phyloP scores from a whole-genome alignment of 2,329 filamentous ascomycete species.

The Macroventuria anomochaeta region DNA sequence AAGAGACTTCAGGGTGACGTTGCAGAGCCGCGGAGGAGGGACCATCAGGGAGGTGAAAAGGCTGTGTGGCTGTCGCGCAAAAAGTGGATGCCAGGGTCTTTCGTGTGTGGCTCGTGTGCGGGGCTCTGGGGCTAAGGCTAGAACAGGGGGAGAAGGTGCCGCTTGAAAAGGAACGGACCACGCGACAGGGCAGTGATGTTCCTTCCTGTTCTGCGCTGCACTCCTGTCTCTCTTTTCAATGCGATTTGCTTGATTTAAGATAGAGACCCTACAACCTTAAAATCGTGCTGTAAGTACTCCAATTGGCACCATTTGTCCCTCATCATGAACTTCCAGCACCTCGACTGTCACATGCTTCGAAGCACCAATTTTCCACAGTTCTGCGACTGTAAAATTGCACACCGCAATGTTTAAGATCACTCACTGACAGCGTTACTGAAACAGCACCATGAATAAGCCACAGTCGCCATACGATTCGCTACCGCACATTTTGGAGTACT shows the following conservation, averaged over 20 bases:
- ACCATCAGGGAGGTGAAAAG: neutral
- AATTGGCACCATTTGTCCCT: neutral
- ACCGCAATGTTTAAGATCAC: constrained; percentile 7
- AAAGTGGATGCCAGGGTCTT: constrained; percentile 8
- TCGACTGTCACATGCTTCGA: constrained; percentile 13
- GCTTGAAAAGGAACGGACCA: constrained; percentile 10
- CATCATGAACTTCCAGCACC: neutral
- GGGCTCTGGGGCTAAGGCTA: constrained; percentile 9
- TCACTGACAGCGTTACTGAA: constrained; percentile 1
- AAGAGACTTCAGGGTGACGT: neutral
- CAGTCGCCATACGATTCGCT: constrained; percentile 43
- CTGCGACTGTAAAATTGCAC: constrained; percentile 16
- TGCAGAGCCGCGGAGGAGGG: neutral
- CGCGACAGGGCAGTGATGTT: constrained; percentile 17
- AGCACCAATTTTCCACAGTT: constrained; percentile 1
- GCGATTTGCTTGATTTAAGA: neutral
- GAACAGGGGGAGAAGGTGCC: constrained; percentile 10
- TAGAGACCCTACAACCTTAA: neutral
- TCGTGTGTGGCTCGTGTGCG: constrained; percentile 11
- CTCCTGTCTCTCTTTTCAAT: constrained; percentile 4
- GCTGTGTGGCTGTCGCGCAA: neutral
- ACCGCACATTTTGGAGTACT: constrained; percentile 73
- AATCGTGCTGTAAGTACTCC: constrained; percentile 4
- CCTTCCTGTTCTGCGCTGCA: constrained; percentile 4
- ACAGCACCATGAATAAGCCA: constrained; percentile 34